Evolutionary conservation across 2,329 filamentous ascomycete species (phyloP).

Genomic region (Pestalotiopsis fici): DNA sequence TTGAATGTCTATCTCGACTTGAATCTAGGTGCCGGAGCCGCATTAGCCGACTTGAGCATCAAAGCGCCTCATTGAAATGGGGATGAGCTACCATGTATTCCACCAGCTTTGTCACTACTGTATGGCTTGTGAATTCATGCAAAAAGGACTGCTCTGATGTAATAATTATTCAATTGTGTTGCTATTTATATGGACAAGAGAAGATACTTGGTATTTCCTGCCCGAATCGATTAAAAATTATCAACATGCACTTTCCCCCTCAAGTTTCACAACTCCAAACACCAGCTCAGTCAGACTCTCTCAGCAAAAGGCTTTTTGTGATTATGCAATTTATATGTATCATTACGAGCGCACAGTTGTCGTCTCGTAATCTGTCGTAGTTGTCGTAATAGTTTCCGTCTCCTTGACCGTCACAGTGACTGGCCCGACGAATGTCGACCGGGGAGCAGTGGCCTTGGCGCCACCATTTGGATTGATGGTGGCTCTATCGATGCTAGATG

Average conservation of each 20-base stretch:
- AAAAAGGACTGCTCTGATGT: too few species aligned
- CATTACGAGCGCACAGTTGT: conserved; percentile 12
- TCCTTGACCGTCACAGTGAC: conserved; percentile 22
- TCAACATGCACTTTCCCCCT: not conserved
- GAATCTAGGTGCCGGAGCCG: too few species aligned
- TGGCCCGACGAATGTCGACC: not conserved
- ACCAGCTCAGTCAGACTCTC: not conserved
- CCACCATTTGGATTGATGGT: not conserved
- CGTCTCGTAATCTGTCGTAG: conserved; percentile 16
- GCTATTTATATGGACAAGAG: too few species aligned
- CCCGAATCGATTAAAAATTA: not conserved
- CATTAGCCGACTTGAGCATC: too few species aligned
- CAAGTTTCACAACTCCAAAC: not conserved
- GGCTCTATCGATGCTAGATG: not conserved
- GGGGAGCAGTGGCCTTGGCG: conserved; percentile 7
- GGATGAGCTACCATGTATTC: too few species aligned
- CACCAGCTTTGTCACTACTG: too few species aligned
- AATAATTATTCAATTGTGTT: too few species aligned
- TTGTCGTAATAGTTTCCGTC: conserved; percentile 20
- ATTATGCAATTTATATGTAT: not conserved
- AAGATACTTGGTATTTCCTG: too few species aligned
- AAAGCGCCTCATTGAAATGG: too few species aligned
- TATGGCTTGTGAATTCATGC: too few species aligned
- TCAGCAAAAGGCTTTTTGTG: not conserved
- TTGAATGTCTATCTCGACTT: too few species aligned